These are phyloP conservation scores for Penicillium diatomitis DNA, from an alignment of 495 filamentous ascomycete genomes.

Conservation along the genomic window DNA sequence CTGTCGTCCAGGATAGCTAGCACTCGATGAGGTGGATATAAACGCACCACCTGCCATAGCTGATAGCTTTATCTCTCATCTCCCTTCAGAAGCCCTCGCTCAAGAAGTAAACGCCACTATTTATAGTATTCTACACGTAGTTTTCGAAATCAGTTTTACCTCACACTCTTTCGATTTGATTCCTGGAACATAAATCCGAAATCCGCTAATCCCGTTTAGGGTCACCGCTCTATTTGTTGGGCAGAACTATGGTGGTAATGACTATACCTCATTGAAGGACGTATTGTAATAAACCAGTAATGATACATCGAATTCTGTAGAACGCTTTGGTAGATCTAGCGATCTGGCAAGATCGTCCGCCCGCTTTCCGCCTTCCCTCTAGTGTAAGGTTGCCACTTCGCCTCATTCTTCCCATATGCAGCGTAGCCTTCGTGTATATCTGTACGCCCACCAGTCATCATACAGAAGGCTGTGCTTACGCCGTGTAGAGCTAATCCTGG, in stretches of 20 bases:
- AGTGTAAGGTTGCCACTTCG: background rate
- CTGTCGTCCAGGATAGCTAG: too few species aligned
- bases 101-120: too few species aligned
- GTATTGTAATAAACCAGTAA: background rate
- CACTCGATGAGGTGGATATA: too few species aligned
- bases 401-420: constrained; percentile 7
- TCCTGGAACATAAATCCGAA: background rate
- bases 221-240: background rate
- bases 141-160: constrained; percentile 5
- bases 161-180: background rate
- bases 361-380: background rate
- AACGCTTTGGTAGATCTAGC: background rate
- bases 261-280: background rate
- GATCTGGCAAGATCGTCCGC: constrained; percentile 10
- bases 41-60: too few species aligned
- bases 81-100: too few species aligned
- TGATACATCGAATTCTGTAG: background rate
- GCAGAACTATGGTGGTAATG: background rate
- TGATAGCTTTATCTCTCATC: too few species aligned
- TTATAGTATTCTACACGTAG: too few species aligned
- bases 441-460: constrained; percentile 4
- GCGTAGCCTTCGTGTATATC: background rate
- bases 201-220: background rate
- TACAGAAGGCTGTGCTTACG: constrained; percentile 10
- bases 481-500: constrained; percentile 8